phyloP scores from a whole-genome alignment of 1,139 yeast genomes.

The Protomyces arabidopsidicola region DNA sequence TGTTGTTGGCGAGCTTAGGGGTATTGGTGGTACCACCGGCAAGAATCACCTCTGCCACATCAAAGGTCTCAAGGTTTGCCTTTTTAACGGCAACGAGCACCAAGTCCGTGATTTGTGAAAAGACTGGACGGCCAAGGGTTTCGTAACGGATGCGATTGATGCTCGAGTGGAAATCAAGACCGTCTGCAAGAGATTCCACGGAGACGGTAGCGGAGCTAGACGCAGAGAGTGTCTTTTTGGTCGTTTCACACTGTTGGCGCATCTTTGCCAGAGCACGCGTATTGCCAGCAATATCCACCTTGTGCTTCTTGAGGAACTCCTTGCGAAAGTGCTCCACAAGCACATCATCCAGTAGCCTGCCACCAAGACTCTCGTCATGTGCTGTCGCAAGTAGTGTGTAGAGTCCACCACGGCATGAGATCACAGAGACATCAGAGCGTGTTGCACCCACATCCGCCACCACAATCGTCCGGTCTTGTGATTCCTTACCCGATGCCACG shows the following conservation, averaged over 20 bases:
- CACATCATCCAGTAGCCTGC: constrained; percentile 75
- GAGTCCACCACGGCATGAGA: constrained; percentile 90
- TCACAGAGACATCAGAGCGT: constrained; percentile 92
- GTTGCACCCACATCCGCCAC: constrained; percentile 97
- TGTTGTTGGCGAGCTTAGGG: constrained; percentile 79
- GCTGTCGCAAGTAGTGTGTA: constrained; percentile 82
- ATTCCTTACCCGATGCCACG: constrained; percentile 46
- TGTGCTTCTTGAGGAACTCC: constrained; percentile 86
- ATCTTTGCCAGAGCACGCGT: constrained; percentile 86
- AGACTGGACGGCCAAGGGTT: constrained; percentile 73
- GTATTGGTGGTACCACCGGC: constrained; percentile 93
- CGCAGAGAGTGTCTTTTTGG: constrained; percentile 88
- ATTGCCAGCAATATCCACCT: constrained; percentile 66
- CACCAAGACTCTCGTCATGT: constrained; percentile 81
- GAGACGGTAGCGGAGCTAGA: constrained; percentile 87
- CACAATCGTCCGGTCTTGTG: constrained; percentile 73
- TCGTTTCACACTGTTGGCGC: constrained; percentile 72
- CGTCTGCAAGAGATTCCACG: constrained; percentile 90
- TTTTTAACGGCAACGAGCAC: constrained; percentile 69
- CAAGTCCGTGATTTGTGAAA: constrained; percentile 69
- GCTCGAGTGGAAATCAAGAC: constrained; percentile 85
- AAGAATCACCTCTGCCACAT: constrained; percentile 83
- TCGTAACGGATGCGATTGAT: constrained; percentile 94
- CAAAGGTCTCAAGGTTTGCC: constrained; percentile 80
- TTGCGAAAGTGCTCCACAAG: constrained; percentile 80